A percentile compares a stretch with the other conserved stretches of the same genome.
phyloP scores from a whole-genome alignment of 768 basidiomycete genomes.

The Podaxis mareebaensis region DNA sequence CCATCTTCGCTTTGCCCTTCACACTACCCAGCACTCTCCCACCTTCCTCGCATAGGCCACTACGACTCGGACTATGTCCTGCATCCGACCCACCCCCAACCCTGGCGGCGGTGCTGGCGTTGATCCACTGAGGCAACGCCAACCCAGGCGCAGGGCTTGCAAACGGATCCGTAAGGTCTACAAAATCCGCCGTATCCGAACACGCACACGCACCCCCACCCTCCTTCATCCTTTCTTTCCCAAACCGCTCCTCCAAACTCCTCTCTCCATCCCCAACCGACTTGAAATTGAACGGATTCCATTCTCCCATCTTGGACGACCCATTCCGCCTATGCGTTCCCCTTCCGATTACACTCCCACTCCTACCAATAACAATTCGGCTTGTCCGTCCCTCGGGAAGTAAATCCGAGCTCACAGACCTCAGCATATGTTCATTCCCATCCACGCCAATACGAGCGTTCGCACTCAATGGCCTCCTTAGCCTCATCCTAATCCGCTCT shows the following conservation, averaged over 20 bases:
- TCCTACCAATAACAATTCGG: too few relatives aligned
- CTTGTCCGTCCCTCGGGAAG: too few relatives aligned
- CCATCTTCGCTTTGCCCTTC: neutral
- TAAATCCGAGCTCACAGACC: too few relatives aligned
- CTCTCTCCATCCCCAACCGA: neutral
- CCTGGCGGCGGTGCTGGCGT: neutral
- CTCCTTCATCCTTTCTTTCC: neutral
- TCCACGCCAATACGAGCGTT: too few relatives aligned
- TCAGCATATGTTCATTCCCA: too few relatives aligned
- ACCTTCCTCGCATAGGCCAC: neutral
- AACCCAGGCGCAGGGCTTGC: slow-evolving; percentile 16
- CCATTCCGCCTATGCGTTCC: slow-evolving; percentile 1
- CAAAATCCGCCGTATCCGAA: slow-evolving; percentile 10
- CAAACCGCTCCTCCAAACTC: neutral
- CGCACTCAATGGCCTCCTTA: slow-evolving; percentile 3
- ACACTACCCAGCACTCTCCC: neutral
- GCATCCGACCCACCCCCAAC: neutral
- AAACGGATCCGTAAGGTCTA: slow-evolving; percentile 15
- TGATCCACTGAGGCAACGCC: slow-evolving; percentile 2
- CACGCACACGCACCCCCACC: neutral
- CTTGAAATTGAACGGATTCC: slow-evolving; percentile 6
- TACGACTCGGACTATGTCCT: neutral
- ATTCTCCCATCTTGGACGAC: slow-evolving; percentile 9
- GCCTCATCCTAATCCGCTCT: slow-evolving; percentile 7
- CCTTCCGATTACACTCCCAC: neutral